These are phyloP conservation scores for Bocquillonia castaneifolia DNA, from an alignment of 441 rosid species.

Conservation along the genomic window DNA sequence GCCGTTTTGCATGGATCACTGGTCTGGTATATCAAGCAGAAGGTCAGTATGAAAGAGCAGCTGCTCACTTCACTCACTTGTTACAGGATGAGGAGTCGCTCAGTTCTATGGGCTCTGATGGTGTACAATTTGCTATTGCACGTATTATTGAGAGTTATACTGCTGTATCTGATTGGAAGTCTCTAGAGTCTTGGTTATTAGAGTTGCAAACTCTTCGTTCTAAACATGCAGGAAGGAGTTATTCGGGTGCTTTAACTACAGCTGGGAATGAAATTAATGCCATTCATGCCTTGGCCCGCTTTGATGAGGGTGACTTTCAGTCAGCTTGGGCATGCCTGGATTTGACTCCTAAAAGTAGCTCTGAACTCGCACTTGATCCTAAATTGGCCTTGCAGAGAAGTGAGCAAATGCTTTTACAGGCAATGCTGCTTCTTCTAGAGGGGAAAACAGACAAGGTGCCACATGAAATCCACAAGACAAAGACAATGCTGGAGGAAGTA, in stretches of 20 bases:
- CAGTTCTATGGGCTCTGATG: conserved; percentile 82
- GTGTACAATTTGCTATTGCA: conserved; percentile 79
- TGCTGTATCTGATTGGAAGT: conserved; percentile 89
- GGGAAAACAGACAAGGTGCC: conserved; percentile 72
- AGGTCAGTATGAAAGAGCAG: conserved; percentile 83
- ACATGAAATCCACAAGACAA: conserved; percentile 67
- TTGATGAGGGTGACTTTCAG: conserved; percentile 85
- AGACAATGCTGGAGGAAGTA: conserved; percentile 82
- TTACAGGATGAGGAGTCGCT: conserved; percentile 78
- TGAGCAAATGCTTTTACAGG: conserved; percentile 97
- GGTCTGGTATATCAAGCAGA: conserved; percentile 90
- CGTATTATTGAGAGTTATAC: conserved; percentile 89
- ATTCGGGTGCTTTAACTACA: conserved; percentile 85
- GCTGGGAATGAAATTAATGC: conserved; percentile 97
- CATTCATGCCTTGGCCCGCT: conserved; percentile 84
- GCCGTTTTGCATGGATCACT: conserved; percentile 68
- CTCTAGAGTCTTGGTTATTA: conserved; percentile 76
- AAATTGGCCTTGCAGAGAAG: conserved; percentile 90
- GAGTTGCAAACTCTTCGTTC: conserved; percentile 92
- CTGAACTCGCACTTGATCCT: conserved; percentile 90
- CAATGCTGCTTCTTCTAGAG: conserved; percentile 67
- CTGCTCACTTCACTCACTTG: conserved; percentile 75
- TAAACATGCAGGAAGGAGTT: conserved; percentile 92
- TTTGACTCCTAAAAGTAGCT: conserved; percentile 92
- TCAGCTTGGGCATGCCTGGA: conserved; percentile 91